Percentiles rank a stretch among this genome's conserved stretches.
Evolutionary conservation across 2,329 filamentous ascomycete genomes (phyloP).

Genomic region (Talaromyces sp.): DNA sequence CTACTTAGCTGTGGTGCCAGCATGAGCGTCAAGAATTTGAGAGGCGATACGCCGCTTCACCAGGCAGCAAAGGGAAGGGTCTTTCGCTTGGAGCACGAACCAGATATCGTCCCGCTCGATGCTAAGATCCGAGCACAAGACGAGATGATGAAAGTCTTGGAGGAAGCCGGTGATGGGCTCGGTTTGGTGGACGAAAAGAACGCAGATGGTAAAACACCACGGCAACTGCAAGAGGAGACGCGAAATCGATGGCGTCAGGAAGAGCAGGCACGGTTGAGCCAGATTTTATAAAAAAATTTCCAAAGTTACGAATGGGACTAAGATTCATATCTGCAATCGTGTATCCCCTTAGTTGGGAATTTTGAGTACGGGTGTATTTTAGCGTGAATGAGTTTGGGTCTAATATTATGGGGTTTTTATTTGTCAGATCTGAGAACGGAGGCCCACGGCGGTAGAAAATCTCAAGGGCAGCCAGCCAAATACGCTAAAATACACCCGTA

Average conservation of each 20-base stretch:
- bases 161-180: conserved; percentile 6
- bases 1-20: conserved; percentile 17
- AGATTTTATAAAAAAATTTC: too few relatives aligned
- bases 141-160: conserved; percentile 13
- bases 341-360: too few relatives aligned
- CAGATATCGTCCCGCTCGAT: conserved; percentile 1
- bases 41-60: conserved; percentile 22
- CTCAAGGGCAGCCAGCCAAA: too few relatives aligned
- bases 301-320: too few relatives aligned
- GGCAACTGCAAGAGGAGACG: conserved; percentile 8
- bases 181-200: conserved; percentile 6
- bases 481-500: too few relatives aligned
- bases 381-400: too few relatives aligned
- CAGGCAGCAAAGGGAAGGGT: conserved; percentile 11
- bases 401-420: too few relatives aligned
- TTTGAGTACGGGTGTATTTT: too few relatives aligned
- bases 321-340: too few relatives aligned
- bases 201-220: conserved; percentile 11
- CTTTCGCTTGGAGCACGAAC: conserved; percentile 5
- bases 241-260: conserved; percentile 5
- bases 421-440: too few relatives aligned
- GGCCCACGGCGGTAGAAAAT: too few relatives aligned
- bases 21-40: conserved; percentile 16
- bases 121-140: conserved; percentile 11
- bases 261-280: conserved; percentile 2